Evolutionary conservation across 768 basidiomycete genomes (phyloP).

Genomic region (Kwoniella bestiolae): DNA sequence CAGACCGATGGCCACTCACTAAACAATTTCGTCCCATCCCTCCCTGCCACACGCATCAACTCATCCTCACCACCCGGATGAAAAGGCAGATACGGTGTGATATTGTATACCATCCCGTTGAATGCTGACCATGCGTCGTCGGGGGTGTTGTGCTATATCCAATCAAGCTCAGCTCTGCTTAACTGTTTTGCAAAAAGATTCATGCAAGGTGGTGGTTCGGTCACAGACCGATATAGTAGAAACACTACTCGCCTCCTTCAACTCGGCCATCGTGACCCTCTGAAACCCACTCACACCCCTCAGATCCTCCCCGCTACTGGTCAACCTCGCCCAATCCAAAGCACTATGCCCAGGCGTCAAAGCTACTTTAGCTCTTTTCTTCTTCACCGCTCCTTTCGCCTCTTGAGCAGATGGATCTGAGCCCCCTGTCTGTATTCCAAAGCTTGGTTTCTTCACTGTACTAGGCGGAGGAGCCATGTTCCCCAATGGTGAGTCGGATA

Average conservation of each 20-base stretch:
- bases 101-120: slow-evolving; percentile 94
- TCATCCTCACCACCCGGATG: slow-evolving; percentile 95
- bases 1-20: slow-evolving; percentile 63
- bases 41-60: slow-evolving; percentile 89
- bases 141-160: slow-evolving; percentile 69
- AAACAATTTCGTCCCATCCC: slow-evolving; percentile 93
- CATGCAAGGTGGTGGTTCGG: background rate
- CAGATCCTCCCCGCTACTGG: slow-evolving; percentile 77
- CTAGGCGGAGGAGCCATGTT: slow-evolving; percentile 51
- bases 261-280: slow-evolving; percentile 41
- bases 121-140: slow-evolving; percentile 93
- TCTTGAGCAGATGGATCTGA: slow-evolving; percentile 9
- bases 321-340: slow-evolving; percentile 90
- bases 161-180: background rate
- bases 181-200: background rate
- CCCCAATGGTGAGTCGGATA: slow-evolving; percentile 42
- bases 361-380: slow-evolving; percentile 73
- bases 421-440: slow-evolving; percentile 44
- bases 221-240: too few species aligned
- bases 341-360: slow-evolving; percentile 89
- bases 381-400: slow-evolving; percentile 36
- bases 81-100: slow-evolving; percentile 85
- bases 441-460: slow-evolving; percentile 48
- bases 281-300: slow-evolving; percentile 62
- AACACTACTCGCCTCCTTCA: slow-evolving; percentile 35